Percentiles rank a stretch among this genome's conserved stretches.
phyloP scores from a whole-genome alignment of 352 stramenopile genomes.

The Globisporangium ultimum region DNA sequence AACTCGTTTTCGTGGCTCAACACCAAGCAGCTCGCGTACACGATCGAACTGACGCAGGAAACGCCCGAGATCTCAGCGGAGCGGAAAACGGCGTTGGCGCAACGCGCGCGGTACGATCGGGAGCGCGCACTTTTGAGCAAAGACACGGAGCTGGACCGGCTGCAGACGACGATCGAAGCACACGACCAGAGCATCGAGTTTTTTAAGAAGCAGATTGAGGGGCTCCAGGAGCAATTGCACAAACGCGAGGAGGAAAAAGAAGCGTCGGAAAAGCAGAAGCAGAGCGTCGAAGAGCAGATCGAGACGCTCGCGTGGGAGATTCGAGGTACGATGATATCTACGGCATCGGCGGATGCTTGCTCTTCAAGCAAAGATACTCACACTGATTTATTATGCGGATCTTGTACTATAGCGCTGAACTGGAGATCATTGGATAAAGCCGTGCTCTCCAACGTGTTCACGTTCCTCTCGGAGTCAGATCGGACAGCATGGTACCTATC shows the following conservation, averaged over 20 bases:
- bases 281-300: constrained; percentile 42
- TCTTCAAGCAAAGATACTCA: too few species aligned
- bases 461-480: constrained; percentile 26
- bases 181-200: constrained; percentile 44
- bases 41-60: constrained; percentile 64
- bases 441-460: constrained; percentile 25
- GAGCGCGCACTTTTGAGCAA: constrained; percentile 32
- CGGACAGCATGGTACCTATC: constrained; percentile 28
- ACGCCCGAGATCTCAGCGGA: constrained; percentile 31
- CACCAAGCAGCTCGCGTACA: constrained; percentile 71
- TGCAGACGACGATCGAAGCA: constrained; percentile 43
- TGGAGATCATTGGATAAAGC: constrained; percentile 44
- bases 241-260: constrained; percentile 36
- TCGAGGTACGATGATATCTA: constrained; percentile 39
- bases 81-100: constrained; percentile 43
- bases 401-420: constrained; percentile 26
- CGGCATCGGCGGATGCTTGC: too few species aligned
- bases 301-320: constrained; percentile 68
- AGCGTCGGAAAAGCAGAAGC: constrained; percentile 27
- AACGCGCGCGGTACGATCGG: constrained; percentile 39
- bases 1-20: constrained; percentile 86
- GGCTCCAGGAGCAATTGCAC: constrained; percentile 36
- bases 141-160: constrained; percentile 31
- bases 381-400: neutral
- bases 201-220: constrained; percentile 57